Conservation (phyloP, 73 alveolate species). For the Paraurostyla sp. region DNA sequence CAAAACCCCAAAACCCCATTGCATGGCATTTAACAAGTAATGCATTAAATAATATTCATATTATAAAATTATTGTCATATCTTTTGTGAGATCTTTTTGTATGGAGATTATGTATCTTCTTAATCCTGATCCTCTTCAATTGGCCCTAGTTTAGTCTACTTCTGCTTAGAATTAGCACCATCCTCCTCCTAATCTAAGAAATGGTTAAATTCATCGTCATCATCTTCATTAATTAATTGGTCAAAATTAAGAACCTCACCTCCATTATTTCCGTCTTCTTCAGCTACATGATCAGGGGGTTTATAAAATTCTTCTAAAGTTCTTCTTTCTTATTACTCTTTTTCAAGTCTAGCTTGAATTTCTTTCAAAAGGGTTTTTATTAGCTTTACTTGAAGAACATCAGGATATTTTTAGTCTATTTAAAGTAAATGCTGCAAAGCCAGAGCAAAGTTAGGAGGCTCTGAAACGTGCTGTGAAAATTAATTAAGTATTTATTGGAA, state of each 20-base stretch:
- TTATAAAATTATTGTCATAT: too few relatives aligned
- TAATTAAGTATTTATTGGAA: background rate
- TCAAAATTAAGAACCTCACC: conserved; percentile 56
- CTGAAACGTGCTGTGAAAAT: too few relatives aligned
- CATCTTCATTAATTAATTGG: conserved; percentile 33
- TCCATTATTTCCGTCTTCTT: background rate
- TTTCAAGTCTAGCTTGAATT: background rate
- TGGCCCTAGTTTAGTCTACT: background rate
- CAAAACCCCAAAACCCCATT: too few relatives aligned
- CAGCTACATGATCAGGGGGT: conserved; percentile 16
- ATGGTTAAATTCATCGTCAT: conserved; percentile 31
- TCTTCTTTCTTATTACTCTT: conserved; percentile 36
- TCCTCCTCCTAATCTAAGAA: conserved; percentile 34
- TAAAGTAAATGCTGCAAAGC: too few relatives aligned
- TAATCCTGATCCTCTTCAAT: background rate
- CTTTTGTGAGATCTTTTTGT: too few relatives aligned
- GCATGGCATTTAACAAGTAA: too few relatives aligned
- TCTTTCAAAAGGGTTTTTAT: background rate
- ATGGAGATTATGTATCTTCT: too few relatives aligned
- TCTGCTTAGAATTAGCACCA: background rate
- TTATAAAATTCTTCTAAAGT: conserved; percentile 37
- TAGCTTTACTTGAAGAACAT: conserved; percentile 3
- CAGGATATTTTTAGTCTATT: conserved; percentile 20
- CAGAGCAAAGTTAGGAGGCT: too few relatives aligned
- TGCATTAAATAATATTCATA: too few relatives aligned